phyloP scores from a whole-genome alignment of 148 eudicot genomes.

The Vaccinium darrowii region DNA sequence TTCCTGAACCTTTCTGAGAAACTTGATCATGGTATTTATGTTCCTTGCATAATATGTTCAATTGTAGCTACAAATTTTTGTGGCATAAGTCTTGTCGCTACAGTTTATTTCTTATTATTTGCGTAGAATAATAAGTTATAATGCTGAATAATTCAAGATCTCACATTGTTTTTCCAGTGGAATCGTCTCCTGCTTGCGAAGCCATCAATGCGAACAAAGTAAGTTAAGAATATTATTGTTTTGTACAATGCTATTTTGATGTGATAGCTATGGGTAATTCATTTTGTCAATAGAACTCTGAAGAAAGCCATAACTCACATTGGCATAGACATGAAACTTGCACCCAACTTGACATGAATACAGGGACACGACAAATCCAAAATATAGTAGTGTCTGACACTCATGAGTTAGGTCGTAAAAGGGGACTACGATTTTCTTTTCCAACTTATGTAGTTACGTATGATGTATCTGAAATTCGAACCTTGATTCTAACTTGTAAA shows the following conservation, averaged over 20 bases:
- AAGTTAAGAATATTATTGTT: conserved; percentile 1
- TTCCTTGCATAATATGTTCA: neutral
- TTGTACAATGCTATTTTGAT: neutral
- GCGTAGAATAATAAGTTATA: neutral
- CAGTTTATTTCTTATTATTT: neutral
- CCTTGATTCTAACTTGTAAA: neutral
- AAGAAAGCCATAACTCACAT: neutral
- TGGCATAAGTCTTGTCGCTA: neutral
- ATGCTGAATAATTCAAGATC: neutral
- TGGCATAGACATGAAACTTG: neutral
- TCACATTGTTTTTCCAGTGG: conserved; percentile 17
- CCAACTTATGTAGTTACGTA: too few relatives aligned
- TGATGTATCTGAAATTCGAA: neutral
- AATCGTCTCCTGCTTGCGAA: conserved; percentile 20
- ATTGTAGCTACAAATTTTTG: neutral
- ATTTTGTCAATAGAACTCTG: neutral
- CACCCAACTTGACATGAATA: neutral
- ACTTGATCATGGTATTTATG: neutral
- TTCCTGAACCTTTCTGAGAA: neutral
- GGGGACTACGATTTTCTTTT: neutral
- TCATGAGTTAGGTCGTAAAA: neutral
- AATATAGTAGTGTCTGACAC: too few relatives aligned
- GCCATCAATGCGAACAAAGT: neutral
- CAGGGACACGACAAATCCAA: neutral
- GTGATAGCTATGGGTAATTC: neutral